Base-by-base conservation (phyloP, 2,329 filamentous ascomycete genomes). In the Calonectria henricotiae region DNA sequence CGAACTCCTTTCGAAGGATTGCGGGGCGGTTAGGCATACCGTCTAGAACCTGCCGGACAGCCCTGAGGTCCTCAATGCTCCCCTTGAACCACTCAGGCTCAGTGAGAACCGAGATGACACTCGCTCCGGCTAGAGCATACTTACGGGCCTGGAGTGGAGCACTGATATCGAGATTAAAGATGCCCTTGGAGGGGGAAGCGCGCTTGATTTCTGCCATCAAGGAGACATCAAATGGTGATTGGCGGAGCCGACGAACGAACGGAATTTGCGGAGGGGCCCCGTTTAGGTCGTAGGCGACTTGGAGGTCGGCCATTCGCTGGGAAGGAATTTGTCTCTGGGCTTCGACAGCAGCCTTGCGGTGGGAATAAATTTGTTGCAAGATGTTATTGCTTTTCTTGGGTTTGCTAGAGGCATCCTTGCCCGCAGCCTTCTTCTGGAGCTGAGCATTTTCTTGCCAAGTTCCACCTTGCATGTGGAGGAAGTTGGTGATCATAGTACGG, bases 31-130 rank as follows among this genome's bases (percentile, higher is more conserved):
- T 97, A 1, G 94, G 92, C 92, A 99, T 95, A 13, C 93, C 92
- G 76, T 95, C 90, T n/a, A 99, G 85, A 60, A 94, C 95, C 82
- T 96, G 93, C 51, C 96, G 91, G 35, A 98, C 96, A 39, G 92
- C 91, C 70, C 93, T 90, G 65, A 99, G 85, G 80, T 99, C 96
- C 69, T 99, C 96, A 71, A 99, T 95, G 82, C 93, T 97, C 58
- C 96, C 96, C 84, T 98, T 98, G 87, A 99, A 99, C 96, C 96
- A 99, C 79, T 98, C 93, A 0, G 97, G 96, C 83, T 99, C 96
- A 0, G 96, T 99, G 55, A 99, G 89, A n/a, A 99, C 96, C 1
- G 96, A 98, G 75, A 99, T 99, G 44, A 97, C 94, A 80, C 96
- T 98, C 58, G 96, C 96, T 15, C 96, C 97, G 7, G 96, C 95